These are phyloP conservation scores for Pyricularia grisea DNA, from an alignment of 2,329 filamentous ascomycete species.

Conservation along the genomic window DNA sequence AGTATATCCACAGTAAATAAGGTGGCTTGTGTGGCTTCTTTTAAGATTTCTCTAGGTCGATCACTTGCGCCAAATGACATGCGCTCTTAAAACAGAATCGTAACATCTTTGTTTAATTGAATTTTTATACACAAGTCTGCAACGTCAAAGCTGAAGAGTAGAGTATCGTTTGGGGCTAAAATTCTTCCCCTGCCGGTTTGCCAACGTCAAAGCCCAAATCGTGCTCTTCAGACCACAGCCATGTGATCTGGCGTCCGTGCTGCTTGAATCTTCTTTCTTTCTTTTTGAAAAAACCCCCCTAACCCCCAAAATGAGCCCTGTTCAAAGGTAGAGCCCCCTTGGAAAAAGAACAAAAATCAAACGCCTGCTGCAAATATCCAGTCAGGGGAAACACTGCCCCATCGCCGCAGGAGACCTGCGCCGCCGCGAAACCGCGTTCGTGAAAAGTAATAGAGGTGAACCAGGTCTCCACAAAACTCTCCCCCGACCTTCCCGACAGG, in stretches of 20 bases:
- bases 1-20: neutral
- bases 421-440: neutral
- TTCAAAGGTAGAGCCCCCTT: neutral
- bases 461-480: neutral
- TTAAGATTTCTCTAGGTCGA: neutral
- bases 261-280: neutral
- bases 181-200: neutral
- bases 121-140: neutral
- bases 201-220: neutral
- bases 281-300: neutral
- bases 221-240: neutral
- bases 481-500: neutral
- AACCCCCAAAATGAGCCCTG: neutral
- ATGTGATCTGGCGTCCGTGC: neutral
- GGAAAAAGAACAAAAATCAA: neutral
- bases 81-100: neutral
- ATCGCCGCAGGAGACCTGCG: neutral
- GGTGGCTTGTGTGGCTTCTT: neutral
- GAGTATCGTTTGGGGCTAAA: neutral
- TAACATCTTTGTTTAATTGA: neutral
- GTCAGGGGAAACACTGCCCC: neutral
- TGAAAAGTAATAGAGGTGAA: neutral
- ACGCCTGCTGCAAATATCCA: constrained; percentile 1
- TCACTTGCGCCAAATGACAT: neutral
- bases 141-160: neutral